These are phyloP conservation scores for Jacaranda copaia DNA, from an alignment of 257 asterid species.

Conservation along the genomic window DNA sequence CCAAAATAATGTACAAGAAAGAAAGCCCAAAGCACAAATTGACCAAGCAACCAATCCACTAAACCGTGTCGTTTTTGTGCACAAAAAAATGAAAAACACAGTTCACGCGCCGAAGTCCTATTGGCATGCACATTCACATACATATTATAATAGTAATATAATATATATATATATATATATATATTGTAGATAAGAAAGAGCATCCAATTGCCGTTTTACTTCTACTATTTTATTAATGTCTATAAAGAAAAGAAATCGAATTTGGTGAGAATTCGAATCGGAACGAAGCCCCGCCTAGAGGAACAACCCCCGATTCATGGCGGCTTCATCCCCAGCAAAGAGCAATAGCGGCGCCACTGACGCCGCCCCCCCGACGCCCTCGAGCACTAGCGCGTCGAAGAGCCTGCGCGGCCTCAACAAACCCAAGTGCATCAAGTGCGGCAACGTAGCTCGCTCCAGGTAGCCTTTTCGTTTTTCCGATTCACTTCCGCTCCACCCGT, in stretches of 20 bases:
- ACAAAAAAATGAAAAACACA: too few relatives aligned
- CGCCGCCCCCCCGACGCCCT: constrained; percentile 38
- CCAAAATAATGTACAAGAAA: too few relatives aligned
- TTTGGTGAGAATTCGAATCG: constrained; percentile 30
- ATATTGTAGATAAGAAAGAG: background rate
- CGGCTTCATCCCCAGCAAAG: constrained; percentile 61
- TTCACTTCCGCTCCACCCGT: background rate
- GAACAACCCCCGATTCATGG: constrained; percentile 38
- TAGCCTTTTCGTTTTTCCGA: constrained; percentile 29
- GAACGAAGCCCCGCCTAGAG: constrained; percentile 28
- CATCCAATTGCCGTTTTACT: background rate
- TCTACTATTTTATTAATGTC: background rate
- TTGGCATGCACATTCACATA: too few relatives aligned
- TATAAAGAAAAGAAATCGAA: background rate
- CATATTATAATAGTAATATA: too few relatives aligned
- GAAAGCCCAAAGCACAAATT: too few relatives aligned
- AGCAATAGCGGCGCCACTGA: constrained; percentile 47
- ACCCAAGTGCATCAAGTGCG: constrained; percentile 98
- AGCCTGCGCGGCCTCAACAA: constrained; percentile 93
- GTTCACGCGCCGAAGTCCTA: too few relatives aligned
- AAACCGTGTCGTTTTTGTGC: too few relatives aligned
- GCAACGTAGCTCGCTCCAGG: constrained; percentile 99
- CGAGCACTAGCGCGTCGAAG: constrained; percentile 55
- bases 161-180: too few relatives aligned
- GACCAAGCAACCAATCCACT: too few relatives aligned